Base-by-base conservation (phyloP, 2,329 filamentous ascomycete species). In the Setomelanomma holmii region DNA sequence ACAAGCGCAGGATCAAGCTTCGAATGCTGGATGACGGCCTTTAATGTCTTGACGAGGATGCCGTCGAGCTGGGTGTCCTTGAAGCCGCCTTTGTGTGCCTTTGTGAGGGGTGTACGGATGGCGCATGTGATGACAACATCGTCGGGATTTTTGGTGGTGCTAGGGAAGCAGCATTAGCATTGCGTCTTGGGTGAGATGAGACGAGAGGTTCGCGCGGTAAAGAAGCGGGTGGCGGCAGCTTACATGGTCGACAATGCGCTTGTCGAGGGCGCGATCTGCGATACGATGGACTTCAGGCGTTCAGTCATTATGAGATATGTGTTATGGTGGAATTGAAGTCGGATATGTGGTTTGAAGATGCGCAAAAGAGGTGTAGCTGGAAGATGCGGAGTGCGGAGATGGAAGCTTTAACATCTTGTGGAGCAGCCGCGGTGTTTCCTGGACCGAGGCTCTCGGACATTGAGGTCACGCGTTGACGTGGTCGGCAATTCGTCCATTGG, bases 121-220 rank as follows among this genome's bases (percentile, higher is more conserved):
- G 93, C 93, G 52, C 96, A 86, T 6, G 95, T 99, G 72, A 98
- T 96, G 74, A 99, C 95, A 48, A 99, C 84, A 80, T 99, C 95
- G 75, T 98, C 93, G 64, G 93, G 86, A 76, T 96, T 96, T 82
- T 98, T 93, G 66, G 90, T 87, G 51, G 90, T 92, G 71, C 92
- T 96, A 66, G 38, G 10, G 5, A 14, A 10, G 14, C 4, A 17
- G 45, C 53, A 51, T 63, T 46, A 51, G 52, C 45, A 48, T 51
- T 11, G 5, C 14, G 33, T 53, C 17, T 12, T 21, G 10, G 8
- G 11, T 19, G 35, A 23, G 10, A 27, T 41, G 27, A 19, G 16
- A 17, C 19, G n/a, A 27, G 4, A 14, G 8, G 30, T 27, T 22
- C 19, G 21, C 34, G 33, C 45, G 38, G n/a, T n/a, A n/a, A n/a